Evolutionary conservation across 805 yeast genomes (phyloP).

Genomic region (Saturnispora besseyi): DNA sequence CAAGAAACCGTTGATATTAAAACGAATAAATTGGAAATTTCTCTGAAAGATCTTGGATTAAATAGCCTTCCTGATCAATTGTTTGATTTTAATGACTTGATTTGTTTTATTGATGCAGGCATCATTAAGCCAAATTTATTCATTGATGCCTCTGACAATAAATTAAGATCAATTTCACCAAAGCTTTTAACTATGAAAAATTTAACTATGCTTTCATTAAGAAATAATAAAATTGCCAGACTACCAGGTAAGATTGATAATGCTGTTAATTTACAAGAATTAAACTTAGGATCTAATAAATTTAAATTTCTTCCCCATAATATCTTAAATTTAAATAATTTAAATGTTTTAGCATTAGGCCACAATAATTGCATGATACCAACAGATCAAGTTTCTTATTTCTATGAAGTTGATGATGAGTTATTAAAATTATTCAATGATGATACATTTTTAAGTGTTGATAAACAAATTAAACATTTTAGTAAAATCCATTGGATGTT

Average conservation of each 20-base stretch:
- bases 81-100: constrained; percentile 46
- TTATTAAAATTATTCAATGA: constrained; percentile 19
- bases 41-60: constrained; percentile 40
- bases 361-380: constrained; percentile 43
- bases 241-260: constrained; percentile 41
- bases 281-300: constrained; percentile 45
- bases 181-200: constrained; percentile 41
- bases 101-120: constrained; percentile 30
- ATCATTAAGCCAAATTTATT: constrained; percentile 33
- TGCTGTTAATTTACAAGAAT: constrained; percentile 35
- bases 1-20: constrained; percentile 12
- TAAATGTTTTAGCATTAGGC: constrained; percentile 37
- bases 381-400: constrained; percentile 13
- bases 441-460: constrained; percentile 1
- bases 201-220: constrained; percentile 41
- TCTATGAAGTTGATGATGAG: constrained; percentile 14
- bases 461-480: constrained; percentile 16
- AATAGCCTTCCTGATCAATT: constrained; percentile 48
- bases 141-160: constrained; percentile 43
- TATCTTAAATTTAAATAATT: constrained; percentile 35
- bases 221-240: constrained; percentile 40
- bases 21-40: constrained; percentile 33
- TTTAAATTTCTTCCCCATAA: constrained; percentile 45
- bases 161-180: constrained; percentile 39
- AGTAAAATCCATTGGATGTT: constrained; percentile 25